phyloP scores from a whole-genome alignment of 345 rosid species.

The Xanthoceras sorbifolium region DNA sequence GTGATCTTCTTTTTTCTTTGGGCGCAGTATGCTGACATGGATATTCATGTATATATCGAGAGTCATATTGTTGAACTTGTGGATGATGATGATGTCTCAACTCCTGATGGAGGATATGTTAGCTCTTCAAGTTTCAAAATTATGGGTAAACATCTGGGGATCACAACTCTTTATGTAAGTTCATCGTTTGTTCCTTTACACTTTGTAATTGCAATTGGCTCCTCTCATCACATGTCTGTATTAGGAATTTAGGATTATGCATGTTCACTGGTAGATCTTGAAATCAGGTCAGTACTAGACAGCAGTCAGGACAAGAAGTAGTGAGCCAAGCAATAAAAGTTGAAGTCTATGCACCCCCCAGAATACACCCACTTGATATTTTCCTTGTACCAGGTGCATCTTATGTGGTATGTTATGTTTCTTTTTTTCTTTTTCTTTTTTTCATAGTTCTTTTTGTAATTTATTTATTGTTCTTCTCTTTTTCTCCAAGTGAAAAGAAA shows the following conservation, averaged over 20 bases:
- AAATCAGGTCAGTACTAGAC: conserved; percentile 76
- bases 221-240: conserved; percentile 12
- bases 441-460: too few relatives aligned
- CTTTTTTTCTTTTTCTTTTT: conserved; percentile 4
- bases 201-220: conserved; percentile 9
- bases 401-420: conserved; percentile 56
- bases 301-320: conserved; percentile 73
- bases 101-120: conserved; percentile 43
- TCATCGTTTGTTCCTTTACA: conserved; percentile 23
- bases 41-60: conserved; percentile 70
- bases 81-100: conserved; percentile 38
- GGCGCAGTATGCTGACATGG: conserved; percentile 77
- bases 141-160: conserved; percentile 69
- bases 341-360: conserved; percentile 83
- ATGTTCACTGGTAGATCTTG: conserved; percentile 29
- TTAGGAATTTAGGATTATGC: conserved; percentile 16
- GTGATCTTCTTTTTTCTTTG: conserved; percentile 10
- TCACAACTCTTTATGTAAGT: conserved; percentile 80
- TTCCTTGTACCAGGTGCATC: conserved; percentile 92
- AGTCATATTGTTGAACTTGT: conserved; percentile 65
- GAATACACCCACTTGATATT: conserved; percentile 68
- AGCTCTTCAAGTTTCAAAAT: conserved; percentile 53
- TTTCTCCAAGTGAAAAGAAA: conserved; percentile 2
- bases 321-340: conserved; percentile 74
- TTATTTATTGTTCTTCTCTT: conserved; percentile 6